Evolutionary conservation across 345 rosid species (phyloP).

Genomic region (Citrus hindsii): DNA sequence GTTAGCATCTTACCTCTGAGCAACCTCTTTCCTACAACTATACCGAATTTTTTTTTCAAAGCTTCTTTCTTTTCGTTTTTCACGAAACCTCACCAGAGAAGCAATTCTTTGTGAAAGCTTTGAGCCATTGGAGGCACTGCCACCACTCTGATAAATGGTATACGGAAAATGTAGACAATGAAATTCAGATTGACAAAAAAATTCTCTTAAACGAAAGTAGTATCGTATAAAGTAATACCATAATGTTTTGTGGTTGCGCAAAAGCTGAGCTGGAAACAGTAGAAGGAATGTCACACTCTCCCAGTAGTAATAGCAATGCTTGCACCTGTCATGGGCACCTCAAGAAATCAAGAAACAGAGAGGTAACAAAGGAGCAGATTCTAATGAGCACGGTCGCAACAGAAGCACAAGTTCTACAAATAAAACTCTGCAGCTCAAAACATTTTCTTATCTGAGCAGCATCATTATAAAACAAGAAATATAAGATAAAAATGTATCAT

Average conservation of each 20-base stretch:
- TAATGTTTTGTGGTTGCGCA: slow-evolving; percentile 26
- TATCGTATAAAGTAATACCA: slow-evolving; percentile 15
- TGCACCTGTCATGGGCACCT: slow-evolving; percentile 34
- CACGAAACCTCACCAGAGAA: slow-evolving; percentile 40
- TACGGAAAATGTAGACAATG: slow-evolving; percentile 7
- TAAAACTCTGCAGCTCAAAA: background rate
- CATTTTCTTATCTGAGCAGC: background rate
- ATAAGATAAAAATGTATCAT: background rate
- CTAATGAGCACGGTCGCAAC: background rate
- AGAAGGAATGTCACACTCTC: slow-evolving; percentile 26
- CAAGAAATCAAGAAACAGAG: slow-evolving; percentile 8
- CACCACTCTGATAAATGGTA: slow-evolving; percentile 27
- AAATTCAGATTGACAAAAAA: background rate
- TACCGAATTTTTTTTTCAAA: slow-evolving; percentile 42
- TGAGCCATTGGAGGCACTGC: slow-evolving; percentile 27
- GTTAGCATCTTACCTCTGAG: slow-evolving; percentile 31
- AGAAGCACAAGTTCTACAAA: background rate
- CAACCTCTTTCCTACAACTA: slow-evolving; percentile 43
- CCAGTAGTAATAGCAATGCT: slow-evolving; percentile 36
- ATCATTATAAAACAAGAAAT: background rate
- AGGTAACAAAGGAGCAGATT: background rate
- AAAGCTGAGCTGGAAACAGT: slow-evolving; percentile 26
- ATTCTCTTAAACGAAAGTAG: background rate
- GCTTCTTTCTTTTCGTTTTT: slow-evolving; percentile 47
- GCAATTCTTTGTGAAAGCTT: slow-evolving; percentile 42